Conservation (phyloP, 169 alveolate species). For the Plasmodium reichenowi region DNA sequence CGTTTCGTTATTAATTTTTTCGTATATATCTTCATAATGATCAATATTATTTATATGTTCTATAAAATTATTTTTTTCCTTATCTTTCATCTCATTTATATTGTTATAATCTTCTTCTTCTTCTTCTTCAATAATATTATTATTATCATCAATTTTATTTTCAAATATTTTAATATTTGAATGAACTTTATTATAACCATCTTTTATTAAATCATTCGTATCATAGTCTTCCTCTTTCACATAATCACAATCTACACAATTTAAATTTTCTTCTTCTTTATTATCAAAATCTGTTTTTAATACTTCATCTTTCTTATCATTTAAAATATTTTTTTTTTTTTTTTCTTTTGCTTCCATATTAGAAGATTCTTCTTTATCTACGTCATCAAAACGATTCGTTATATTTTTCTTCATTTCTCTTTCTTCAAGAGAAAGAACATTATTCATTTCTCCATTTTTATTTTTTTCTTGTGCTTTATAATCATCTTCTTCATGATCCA, state of each 20-base stretch:
- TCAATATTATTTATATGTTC: conserved; percentile 8
- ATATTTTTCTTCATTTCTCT: not conserved
- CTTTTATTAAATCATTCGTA: conserved; percentile 6
- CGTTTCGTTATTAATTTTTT: conserved; percentile 70
- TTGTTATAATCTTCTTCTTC: conserved; percentile 26
- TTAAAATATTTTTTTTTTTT: not conserved
- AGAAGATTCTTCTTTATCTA: conserved; percentile 58
- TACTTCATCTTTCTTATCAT: conserved; percentile 7
- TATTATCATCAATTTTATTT: conserved; percentile 12
- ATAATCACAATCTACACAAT: conserved; percentile 25
- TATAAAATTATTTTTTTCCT: conserved; percentile 12
- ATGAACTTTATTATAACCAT: conserved; percentile 35
- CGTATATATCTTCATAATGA: conserved; percentile 64
- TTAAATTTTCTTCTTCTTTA: conserved; percentile 6
- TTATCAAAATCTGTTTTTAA: conserved; percentile 10
- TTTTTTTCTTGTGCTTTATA: conserved; percentile 13
- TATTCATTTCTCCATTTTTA: too few species aligned
- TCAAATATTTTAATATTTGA: conserved; percentile 38
- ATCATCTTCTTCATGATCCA: conserved; percentile 77
- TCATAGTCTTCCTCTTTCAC: conserved; percentile 32
- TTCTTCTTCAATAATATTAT: conserved; percentile 39
- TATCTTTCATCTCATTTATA: not conserved
- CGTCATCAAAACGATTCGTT: not conserved
- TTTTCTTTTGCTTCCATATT: conserved; percentile 54
- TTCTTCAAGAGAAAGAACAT: not conserved